phyloP scores from a whole-genome alignment of 148 eudicot species.

The Rheum nobile region DNA sequence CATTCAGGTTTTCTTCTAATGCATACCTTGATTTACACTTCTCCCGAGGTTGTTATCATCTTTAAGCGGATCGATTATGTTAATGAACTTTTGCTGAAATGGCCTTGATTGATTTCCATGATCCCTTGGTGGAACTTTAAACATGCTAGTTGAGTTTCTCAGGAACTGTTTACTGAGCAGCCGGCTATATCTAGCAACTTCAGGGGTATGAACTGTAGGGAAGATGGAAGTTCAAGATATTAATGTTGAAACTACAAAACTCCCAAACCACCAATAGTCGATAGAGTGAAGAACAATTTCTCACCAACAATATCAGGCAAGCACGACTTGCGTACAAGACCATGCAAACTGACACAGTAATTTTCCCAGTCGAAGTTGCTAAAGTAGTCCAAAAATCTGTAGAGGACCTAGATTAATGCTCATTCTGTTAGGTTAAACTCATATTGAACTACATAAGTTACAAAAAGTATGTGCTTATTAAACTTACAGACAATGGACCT shows the following conservation, averaged over 20 bases:
- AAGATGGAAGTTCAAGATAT: constrained; percentile 2
- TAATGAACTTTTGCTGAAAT: constrained; percentile 33
- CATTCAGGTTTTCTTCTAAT: background rate
- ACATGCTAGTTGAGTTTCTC: constrained; percentile 32
- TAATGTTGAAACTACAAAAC: background rate
- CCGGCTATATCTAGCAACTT: constrained; percentile 5
- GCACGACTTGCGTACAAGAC: constrained; percentile 40
- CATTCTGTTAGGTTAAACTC: background rate
- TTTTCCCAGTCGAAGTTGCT: constrained; percentile 61
- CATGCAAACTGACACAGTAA: constrained; percentile 50
- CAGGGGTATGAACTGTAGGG: constrained; percentile 31
- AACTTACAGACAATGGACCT: constrained; percentile 44
- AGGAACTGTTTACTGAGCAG: constrained; percentile 37
- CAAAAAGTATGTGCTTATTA: background rate
- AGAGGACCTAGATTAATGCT: constrained; percentile 32
- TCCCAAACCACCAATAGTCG: background rate
- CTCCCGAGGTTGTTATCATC: constrained; percentile 60
- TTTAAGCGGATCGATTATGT: constrained; percentile 52
- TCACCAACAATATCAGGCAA: constrained; percentile 44
- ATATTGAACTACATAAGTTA: background rate
- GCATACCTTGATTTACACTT: constrained; percentile 45
- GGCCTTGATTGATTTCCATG: constrained; percentile 18
- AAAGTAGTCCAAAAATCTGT: constrained; percentile 46
- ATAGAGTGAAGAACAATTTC: constrained; percentile 4
- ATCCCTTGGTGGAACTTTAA: constrained; percentile 28